Conservation (phyloP, 257 asterid species). For the Hygrophila difformis region DNA sequence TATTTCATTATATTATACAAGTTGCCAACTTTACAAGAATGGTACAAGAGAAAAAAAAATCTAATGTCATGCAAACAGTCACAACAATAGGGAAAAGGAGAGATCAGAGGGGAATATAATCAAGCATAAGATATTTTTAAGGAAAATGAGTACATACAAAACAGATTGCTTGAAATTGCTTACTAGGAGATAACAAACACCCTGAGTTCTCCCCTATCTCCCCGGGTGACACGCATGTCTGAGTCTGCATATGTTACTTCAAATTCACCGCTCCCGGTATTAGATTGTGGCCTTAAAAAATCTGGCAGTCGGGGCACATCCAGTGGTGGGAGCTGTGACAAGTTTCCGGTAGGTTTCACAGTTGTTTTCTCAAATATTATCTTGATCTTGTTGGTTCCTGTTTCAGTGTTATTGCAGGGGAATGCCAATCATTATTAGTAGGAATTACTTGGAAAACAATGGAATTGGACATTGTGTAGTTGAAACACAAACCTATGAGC, state of each 20-base stretch:
- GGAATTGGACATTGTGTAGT: background rate
- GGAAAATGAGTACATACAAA: too few species aligned
- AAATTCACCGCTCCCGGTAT: conserved; percentile 67
- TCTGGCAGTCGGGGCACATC: conserved; percentile 82
- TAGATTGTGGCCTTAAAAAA: conserved; percentile 58
- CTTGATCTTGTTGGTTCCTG: conserved; percentile 61
- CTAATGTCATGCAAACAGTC: too few species aligned
- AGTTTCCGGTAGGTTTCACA: conserved; percentile 68
- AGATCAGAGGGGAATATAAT: too few species aligned
- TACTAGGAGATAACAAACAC: conserved; percentile 62
- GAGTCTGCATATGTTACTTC: conserved; percentile 78
- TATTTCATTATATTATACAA: too few species aligned
- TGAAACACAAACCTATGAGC: conserved; percentile 45
- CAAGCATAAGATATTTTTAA: too few species aligned
- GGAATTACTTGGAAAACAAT: background rate
- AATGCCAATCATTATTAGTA: background rate
- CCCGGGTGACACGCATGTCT: conserved; percentile 75
- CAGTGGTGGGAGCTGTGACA: conserved; percentile 75
- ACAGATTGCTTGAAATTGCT: background rate
- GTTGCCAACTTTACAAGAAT: too few species aligned
- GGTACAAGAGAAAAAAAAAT: too few species aligned
- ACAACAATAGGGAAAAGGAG: too few species aligned
- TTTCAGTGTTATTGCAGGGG: conserved; percentile 5
- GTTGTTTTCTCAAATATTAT: conserved; percentile 77
- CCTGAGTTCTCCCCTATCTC: conserved; percentile 85